Evolutionary conservation across 345 rosid genomes (phyloP).

Genomic region (Eucalyptus regnans): DNA sequence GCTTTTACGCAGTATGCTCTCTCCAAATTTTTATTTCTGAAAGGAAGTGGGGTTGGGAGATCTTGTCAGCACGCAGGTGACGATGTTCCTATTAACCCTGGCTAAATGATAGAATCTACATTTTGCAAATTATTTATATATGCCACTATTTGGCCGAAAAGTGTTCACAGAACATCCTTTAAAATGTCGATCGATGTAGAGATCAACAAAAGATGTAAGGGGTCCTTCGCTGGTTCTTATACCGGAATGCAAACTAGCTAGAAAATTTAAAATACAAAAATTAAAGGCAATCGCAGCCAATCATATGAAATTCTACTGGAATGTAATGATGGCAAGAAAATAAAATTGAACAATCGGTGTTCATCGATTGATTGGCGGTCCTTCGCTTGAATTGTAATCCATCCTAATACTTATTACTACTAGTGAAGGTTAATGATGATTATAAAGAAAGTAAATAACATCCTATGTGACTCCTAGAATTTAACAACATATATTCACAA

Average conservation of each 20-base stretch:
- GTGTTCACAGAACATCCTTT: not conserved
- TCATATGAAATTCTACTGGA: not conserved
- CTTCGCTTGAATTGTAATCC: not conserved
- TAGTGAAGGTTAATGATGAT: not conserved
- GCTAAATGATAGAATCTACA: not conserved
- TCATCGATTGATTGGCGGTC: not conserved
- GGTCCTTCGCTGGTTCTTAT: not conserved
- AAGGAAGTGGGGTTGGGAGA: not conserved
- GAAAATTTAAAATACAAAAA: too few relatives aligned
- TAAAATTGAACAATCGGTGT: not conserved
- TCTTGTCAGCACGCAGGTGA: not conserved
- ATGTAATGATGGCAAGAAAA: not conserved
- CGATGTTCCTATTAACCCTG: not conserved
- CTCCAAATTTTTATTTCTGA: not conserved
- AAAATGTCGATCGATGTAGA: not conserved
- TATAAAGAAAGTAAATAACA: not conserved
- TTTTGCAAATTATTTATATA: not conserved
- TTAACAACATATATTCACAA: too few relatives aligned
- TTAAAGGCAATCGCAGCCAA: not conserved
- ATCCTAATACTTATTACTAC: not conserved
- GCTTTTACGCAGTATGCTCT: not conserved
- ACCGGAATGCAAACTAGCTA: not conserved
- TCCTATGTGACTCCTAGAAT: not conserved
- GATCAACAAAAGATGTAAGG: not conserved
- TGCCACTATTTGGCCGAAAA: not conserved